Evolutionary conservation across 768 basidiomycete species (phyloP).

Genomic region (Dioszegia crocea): DNA sequence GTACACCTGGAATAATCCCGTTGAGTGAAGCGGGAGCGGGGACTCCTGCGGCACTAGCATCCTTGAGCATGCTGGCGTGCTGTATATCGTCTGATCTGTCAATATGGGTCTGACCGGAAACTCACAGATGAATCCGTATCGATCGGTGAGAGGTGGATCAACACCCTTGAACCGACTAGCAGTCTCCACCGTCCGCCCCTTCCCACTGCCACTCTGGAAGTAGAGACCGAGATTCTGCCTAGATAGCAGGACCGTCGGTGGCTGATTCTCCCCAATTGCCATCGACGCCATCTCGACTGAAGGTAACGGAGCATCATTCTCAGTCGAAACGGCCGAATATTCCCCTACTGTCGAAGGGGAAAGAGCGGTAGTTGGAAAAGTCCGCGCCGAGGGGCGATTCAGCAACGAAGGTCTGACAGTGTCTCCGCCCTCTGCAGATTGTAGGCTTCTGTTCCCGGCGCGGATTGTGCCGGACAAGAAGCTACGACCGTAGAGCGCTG

Average conservation of each 20-base stretch:
- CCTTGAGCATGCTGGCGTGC: conserved; percentile 42
- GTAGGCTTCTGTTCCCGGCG: conserved; percentile 6
- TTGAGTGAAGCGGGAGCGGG: conserved; percentile 37
- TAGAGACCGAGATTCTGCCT: conserved; percentile 39
- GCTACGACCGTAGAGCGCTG: conserved; percentile 32
- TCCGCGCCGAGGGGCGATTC: conserved; percentile 20
- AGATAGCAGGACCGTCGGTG: conserved; percentile 43
- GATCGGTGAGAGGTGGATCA: conserved; percentile 43
- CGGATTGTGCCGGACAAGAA: conserved; percentile 28
- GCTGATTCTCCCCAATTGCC: conserved; percentile 32
- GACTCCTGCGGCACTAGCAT: conserved; percentile 35
- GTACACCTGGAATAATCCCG: conserved; percentile 18
- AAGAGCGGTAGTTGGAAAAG: conserved; percentile 33
- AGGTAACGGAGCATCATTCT: conserved; percentile 13
- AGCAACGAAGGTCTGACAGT: conserved; percentile 31
- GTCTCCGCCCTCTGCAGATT: background rate
- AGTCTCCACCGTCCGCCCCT: conserved; percentile 17
- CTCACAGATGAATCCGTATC: conserved; percentile 49
- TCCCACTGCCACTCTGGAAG: conserved; percentile 19
- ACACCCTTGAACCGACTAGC: conserved; percentile 39
- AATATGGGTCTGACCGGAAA: background rate
- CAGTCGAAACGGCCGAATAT: conserved; percentile 15
- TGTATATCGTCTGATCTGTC: conserved; percentile 37
- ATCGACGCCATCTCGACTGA: conserved; percentile 44
- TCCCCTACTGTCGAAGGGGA: conserved; percentile 18